Evolutionary conservation across 192 early-diverging fungal genomes (phyloP).

Genomic region (Linnemannia elongata): DNA sequence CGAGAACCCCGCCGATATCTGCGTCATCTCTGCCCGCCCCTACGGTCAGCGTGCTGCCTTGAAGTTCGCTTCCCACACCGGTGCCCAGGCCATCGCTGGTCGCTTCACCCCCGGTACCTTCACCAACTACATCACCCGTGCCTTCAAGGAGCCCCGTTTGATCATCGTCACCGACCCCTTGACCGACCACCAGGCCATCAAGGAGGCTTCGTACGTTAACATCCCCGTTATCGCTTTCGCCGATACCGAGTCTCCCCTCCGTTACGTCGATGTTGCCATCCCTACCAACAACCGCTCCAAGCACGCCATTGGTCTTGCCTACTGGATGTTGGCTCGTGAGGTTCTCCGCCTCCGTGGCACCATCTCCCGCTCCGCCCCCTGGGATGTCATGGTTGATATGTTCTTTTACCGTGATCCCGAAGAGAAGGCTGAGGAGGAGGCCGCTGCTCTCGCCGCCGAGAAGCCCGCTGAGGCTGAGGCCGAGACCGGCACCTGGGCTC

Average conservation of each 20-base stretch:
- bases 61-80: conserved; percentile 98
- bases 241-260: conserved; percentile 97
- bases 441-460: conserved; percentile 68
- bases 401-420: conserved; percentile 99
- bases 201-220: conserved; percentile 99
- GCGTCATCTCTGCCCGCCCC: conserved; percentile 96
- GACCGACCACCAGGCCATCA: conserved; percentile 98
- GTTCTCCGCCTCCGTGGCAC: conserved; percentile 98
- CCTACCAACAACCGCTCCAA: conserved; percentile 99
- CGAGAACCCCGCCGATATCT: conserved; percentile 98
- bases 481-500: conserved; percentile 51
- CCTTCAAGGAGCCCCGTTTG: conserved; percentile 99
- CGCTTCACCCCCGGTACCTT: conserved; percentile 99
- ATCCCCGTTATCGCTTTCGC: conserved; percentile 99
- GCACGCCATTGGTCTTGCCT: conserved; percentile 98
- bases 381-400: conserved; percentile 99
- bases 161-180: conserved; percentile 98
- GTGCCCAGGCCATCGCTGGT: conserved; percentile 98
- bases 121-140: conserved; percentile 99
- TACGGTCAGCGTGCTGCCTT: conserved; percentile 98
- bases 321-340: conserved; percentile 98
- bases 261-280: conserved; percentile 98
- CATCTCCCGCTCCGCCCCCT: conserved; percentile 85
- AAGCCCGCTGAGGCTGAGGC: conserved; percentile 62
- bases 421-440: conserved; percentile 95